Base-by-base conservation (phyloP, 73 alveolate genomes). In the Urostyla sp. region DNA sequence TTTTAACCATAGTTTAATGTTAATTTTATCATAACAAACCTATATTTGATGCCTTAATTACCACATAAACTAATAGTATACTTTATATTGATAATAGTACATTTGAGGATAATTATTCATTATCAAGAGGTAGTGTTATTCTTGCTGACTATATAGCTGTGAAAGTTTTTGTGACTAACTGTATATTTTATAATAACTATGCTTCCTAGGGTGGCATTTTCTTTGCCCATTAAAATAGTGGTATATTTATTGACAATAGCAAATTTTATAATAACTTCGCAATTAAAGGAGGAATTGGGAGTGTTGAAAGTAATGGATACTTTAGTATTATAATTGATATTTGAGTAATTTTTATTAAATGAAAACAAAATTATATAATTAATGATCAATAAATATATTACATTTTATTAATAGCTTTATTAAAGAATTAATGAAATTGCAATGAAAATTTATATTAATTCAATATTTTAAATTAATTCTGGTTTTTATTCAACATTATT, bases 101-200 rank as follows among this genome's bases (percentile, higher is more conserved):
- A 15, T 69, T 69, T 49, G 13, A 44, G 2, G 31, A 69, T 6
- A 69, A 34, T 46, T 46, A 27, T 31, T 46, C 72, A 1, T n/a
- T 46, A 35, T 18, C 83, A 13, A 69, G 83, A 69, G 83, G 83
- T 3, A 48, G 57, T 4, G 30, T 69, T 6, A 24, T 69, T 8
- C 27, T 69, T 5, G 83, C 72, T 3, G 83, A 69, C 26, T 48
- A 15, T 23, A 16, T 31, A 20, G 1, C 11, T 27, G 67, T 34
- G 2, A 2, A 48, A 27, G 69, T 49, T 24, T 24, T 6, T 3
- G 6, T 59, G 6, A 55, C 6, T 15, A 30, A 59, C 36, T 28
- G 40, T 16, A 8, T 8, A 4, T 59, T 59, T 59, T 8, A 10
- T 16, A 7, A 20, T 28, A 59, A 59, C 31, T 59, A n/a, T 34